Base-by-base conservation (phyloP, 2,329 filamentous ascomycete genomes). In the Biscogniauxia mediterranea region DNA sequence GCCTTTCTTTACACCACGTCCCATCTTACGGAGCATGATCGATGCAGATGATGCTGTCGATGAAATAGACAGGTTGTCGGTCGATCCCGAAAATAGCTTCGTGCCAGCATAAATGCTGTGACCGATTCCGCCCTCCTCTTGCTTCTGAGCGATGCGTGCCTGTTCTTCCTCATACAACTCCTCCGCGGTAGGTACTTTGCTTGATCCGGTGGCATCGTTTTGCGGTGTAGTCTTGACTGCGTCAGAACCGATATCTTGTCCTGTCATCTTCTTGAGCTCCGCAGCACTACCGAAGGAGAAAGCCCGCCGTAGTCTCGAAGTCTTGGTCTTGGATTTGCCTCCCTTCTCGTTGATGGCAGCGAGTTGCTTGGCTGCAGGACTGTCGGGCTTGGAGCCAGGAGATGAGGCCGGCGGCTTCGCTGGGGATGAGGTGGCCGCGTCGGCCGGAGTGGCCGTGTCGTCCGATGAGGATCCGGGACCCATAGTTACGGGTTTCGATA, bases 1-100 rank as follows among this genome's bases (percentile, higher is more conserved):
- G 56, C 92, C 89, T 78, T 95, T 96, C 84, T 97, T 98, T 87
- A 98, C 90, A n/a, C 94, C 93, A 66, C 93, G 92, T 59, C 95
- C 95, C 95, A 99, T 99, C 80, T 99, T 99, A 57, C 95, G 88
- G 67, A 99, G 90, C 92, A 96, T 96, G 69, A 96, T 88, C 28
- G 92, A 96, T 38, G 92, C 92, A 20, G 92, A 96, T 6, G 92
- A 96, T 20, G 92, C 92, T 9, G 92, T 96, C 3, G 92, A 96
- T 1, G 91, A 94, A 65, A 96, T 92, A 15, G 92, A 96, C 52
- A 99, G 78, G 68, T 98, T 98, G 76, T 99, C 95, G 0, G 92
- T 98, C 4, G 95, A 99, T 15, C 92, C 90, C 17, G 89, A 86
- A 73, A 98, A 97, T 65, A 94, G 85, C 66, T 90, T 89, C 61